phyloP scores from a whole-genome alignment of 768 basidiomycete species.

The Brasilioporus rufonigricans region DNA sequence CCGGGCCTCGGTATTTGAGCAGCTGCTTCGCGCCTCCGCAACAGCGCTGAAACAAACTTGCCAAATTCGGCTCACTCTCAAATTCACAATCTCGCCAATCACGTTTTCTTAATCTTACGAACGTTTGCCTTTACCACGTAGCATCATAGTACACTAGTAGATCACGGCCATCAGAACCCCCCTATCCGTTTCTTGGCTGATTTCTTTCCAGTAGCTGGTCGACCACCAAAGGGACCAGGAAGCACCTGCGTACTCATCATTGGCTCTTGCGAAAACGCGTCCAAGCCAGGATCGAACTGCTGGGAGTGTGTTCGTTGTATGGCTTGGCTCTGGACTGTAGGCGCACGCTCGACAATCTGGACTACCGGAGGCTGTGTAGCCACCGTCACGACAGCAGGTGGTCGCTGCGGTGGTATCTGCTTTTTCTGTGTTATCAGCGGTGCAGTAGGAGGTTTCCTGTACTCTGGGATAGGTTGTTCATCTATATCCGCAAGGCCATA shows the following conservation, averaged over 20 bases:
- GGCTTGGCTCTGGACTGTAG: conserved; percentile 6
- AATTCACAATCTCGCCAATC: not conserved
- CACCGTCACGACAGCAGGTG: conserved; percentile 40
- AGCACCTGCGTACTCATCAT: conserved; percentile 68
- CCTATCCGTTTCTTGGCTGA: conserved; percentile 64
- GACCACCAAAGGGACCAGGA: conserved; percentile 70
- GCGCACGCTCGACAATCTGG: conserved; percentile 1
- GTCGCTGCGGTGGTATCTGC: conserved; percentile 26
- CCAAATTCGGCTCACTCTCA: conserved; percentile 17
- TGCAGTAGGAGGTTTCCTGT: conserved; percentile 8
- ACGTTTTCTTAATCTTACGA: not conserved
- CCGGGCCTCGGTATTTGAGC: conserved; percentile 14
- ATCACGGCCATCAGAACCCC: conserved; percentile 54
- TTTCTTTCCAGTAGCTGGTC: conserved; percentile 48
- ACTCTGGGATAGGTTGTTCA: conserved; percentile 8
- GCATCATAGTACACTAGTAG: not conserved
- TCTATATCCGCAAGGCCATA: conserved; percentile 41
- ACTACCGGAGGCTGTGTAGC: conserved; percentile 22
- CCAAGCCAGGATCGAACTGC: conserved; percentile 6
- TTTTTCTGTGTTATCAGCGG: conserved; percentile 20
- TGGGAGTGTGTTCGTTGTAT: conserved; percentile 20
- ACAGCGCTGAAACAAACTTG: conserved; percentile 18
- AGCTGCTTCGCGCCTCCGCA: not conserved
- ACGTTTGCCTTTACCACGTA: not conserved
- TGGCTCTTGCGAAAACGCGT: conserved; percentile 39